Base-by-base conservation (phyloP, 2,329 filamentous ascomycete genomes). In the Pseudopithomyces maydicus region DNA sequence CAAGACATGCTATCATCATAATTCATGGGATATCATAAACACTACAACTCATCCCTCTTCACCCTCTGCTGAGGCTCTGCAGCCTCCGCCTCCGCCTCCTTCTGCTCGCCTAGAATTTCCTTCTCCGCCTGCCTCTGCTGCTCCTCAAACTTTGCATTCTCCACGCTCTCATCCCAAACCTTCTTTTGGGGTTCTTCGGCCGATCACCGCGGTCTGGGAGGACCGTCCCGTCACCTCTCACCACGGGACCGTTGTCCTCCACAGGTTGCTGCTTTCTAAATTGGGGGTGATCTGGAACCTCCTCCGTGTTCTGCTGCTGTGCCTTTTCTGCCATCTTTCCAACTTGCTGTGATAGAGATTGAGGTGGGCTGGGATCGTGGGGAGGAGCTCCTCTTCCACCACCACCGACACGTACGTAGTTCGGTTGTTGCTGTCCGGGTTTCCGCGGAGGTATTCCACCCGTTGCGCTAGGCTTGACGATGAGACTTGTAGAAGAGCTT, bases 151-250 rank as follows among this genome's bases (percentile, higher is more conserved):
- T 70, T 75, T 48, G 53, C 63, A 23, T 61, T 68, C 61, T 77
- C 73, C 11, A 71, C 69, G 55, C 67, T 50, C 55, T 84, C 84
- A 62, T 87, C 84, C 79, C 84, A 86, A 75, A 83, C 82, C 75
- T 84, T 82, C 77, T 88, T 88, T 83, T 87, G 6, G 84, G 83
- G 70, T 88, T 88, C 26, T 71, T 66, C 23, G 72, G 76, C 61
- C 66, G 73, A 62, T 72, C 73, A 26, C 14, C 44, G 47, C 68
- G 73, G 59, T 80, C 68, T 55, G 78, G 59, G 49, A 82, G 71
- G 3, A 79, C 79, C 19, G 75, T 74, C 29, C 83, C 80, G 59
- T 81, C 81, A 1, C 79, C 80, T 57, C 73, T 74, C 42, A 71
- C 71, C 33, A 73, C 74, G 22, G 64, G 69, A 2, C 71, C 69